Evolutionary conservation across 179 eudicot genomes (phyloP).

Genomic region (Silene noctiflora): DNA sequence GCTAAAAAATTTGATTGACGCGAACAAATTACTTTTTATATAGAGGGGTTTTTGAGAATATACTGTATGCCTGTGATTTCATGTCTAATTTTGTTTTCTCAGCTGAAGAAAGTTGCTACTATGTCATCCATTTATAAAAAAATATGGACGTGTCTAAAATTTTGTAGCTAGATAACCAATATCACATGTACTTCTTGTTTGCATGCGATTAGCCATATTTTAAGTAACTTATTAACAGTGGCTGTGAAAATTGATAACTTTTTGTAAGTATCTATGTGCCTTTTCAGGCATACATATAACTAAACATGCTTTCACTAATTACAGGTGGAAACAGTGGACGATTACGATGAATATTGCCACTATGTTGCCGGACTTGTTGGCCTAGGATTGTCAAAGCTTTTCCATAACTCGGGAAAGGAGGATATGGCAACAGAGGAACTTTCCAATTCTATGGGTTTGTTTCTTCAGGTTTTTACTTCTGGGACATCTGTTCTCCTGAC

Average conservation of each 20-base stretch:
- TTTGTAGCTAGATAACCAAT: not conserved
- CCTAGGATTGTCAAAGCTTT: conserved; percentile 86
- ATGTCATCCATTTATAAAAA: not conserved
- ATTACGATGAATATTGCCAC: conserved; percentile 94
- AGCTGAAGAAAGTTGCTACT: not conserved
- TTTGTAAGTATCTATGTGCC: not conserved
- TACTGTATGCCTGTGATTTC: not conserved
- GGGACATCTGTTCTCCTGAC: conserved; percentile 17
- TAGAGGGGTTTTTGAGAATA: not conserved
- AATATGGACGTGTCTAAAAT: not conserved
- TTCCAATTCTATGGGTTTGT: conserved; percentile 89
- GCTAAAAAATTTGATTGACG: not conserved
- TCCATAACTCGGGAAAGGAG: conserved; percentile 85
- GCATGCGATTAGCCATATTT: not conserved
- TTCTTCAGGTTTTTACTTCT: conserved; percentile 73
- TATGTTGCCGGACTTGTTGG: conserved; percentile 99
- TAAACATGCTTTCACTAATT: not conserved
- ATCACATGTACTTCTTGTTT: not conserved
- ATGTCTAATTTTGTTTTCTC: not conserved
- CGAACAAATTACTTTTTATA: not conserved
- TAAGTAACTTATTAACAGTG: not conserved
- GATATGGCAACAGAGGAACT: conserved; percentile 60
- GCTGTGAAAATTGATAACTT: not conserved
- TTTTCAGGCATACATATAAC: not conserved
- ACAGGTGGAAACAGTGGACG: conserved; percentile 87